Conservation (phyloP, 192 early-diverging fungal genomes). For the Backusella parvicylindrica region DNA sequence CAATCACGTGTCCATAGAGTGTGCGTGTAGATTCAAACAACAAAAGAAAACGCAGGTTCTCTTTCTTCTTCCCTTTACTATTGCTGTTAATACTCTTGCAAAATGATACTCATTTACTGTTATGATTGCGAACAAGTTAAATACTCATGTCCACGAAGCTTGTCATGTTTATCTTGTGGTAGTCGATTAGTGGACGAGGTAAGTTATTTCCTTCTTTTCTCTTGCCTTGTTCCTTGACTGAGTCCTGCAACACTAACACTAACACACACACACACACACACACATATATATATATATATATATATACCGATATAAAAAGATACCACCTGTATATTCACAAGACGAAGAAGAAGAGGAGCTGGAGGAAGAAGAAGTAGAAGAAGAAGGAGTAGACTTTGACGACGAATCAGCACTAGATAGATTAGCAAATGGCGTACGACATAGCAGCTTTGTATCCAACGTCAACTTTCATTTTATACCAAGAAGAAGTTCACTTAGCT, state of each 20-base stretch:
- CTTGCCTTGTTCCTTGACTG: background rate
- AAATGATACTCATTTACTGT: background rate
- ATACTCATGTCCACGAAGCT: background rate
- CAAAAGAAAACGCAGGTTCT: background rate
- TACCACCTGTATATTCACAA: background rate
- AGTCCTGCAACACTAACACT: too few relatives aligned
- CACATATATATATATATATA: too few relatives aligned
- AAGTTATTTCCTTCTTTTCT: background rate
- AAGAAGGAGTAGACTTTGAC: background rate
- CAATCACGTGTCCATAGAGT: too few relatives aligned
- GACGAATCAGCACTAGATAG: background rate
- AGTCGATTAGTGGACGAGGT: background rate
- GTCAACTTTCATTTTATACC: background rate
- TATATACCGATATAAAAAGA: background rate
- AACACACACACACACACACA: too few relatives aligned
- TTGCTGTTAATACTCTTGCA: background rate
- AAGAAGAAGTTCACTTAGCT: background rate
- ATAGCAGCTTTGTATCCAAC: background rate
- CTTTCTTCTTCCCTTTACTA: background rate
- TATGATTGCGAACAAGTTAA: slow-evolving; percentile 1
- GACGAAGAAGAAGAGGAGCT: background rate
- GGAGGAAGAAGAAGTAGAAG: background rate
- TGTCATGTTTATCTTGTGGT: background rate
- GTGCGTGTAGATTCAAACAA: too few relatives aligned
- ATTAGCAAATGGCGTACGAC: background rate